These are phyloP conservation scores for Colletotrichum sp. DNA, from an alignment of 2,329 filamentous ascomycete species.

Conservation along the genomic window DNA sequence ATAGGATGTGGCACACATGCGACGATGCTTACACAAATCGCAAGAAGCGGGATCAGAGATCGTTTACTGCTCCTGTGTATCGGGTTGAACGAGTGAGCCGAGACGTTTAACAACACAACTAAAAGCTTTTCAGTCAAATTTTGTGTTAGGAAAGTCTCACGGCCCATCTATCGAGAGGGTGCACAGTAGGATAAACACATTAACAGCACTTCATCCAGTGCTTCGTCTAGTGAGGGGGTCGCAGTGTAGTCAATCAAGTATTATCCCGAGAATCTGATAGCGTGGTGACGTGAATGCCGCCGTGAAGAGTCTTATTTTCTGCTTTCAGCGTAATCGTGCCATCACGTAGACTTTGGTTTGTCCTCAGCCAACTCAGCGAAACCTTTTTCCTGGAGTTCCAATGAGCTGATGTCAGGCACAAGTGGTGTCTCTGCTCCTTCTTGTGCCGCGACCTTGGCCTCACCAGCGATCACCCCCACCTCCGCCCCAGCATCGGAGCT, in stretches of 20 bases:
- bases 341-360: slow-evolving; percentile 23
- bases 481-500: slow-evolving; percentile 24
- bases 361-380: slow-evolving; percentile 48
- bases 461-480: slow-evolving; percentile 39
- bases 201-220: not conserved
- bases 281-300: rapidly evolving
- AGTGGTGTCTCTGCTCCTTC: slow-evolving; percentile 46
- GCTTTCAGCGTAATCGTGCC: not conserved
- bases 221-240: not conserved
- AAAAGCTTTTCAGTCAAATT: not conserved
- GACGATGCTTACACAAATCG: not conserved
- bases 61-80: not conserved
- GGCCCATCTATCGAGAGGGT: not conserved
- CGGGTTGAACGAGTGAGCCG: not conserved
- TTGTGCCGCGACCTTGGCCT: slow-evolving; percentile 43
- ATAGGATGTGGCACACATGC: not conserved
- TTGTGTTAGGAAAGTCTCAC: not conserved
- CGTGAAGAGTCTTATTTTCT: not conserved
- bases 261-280: not conserved
- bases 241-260: not conserved
- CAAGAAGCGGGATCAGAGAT: not conserved
- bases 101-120: not conserved
- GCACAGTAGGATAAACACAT: not conserved
- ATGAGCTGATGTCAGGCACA: slow-evolving; percentile 50
- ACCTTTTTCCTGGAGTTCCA: slow-evolving; percentile 59